Base-by-base conservation (phyloP, 192 early-diverging fungal genomes). In the Mortierella antarctica region DNA sequence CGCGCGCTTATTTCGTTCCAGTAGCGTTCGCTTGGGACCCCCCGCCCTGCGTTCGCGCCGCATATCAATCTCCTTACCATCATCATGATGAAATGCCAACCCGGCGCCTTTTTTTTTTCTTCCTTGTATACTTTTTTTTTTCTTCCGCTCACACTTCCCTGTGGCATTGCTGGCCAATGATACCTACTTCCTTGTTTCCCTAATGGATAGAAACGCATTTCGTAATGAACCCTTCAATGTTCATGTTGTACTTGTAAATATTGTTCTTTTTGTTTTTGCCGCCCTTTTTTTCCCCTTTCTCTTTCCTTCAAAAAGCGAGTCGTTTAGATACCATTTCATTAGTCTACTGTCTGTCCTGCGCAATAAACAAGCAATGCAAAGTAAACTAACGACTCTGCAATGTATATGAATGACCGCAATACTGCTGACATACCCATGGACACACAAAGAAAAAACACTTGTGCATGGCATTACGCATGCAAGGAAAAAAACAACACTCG, bases 121-220 rank as follows among this genome's bases (percentile, higher is more conserved):
- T 64, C 31, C 52, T 64, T 49, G 45, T 14, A 1, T 48, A 44
- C 60, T 62, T n/a, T 15, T 18, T 62, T 57, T 18, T 57, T 23
- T 57, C 55, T 2, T 21, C 9, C 54, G 18, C 54, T 18, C 55
- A n/a, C 21, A 57, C 20, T 21, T 59, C 41, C 13, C 57, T 59
- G n/a, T 44, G 20, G 48, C 13, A 52, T 40, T 66, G 52, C 64
- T 52, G 41, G 48, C 62, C 62, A 46, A 47, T 64, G 64, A 42
- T 45, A 65, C 45, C 31, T 42, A 45, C 23, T 45, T 46, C 18
- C 41, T 21, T 23, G 18, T 15, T 2, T 63, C 15, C 12, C 51
- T 64, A 47, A 14, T 31, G 31, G 31, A 31, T 31, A 31, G 31
- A 51, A 12, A n/a, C 50, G 49, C 14, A 49, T 14, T 49, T 50